Base-by-base conservation (phyloP, 306 rosid genomes). In the Glycine latifolia region DNA sequence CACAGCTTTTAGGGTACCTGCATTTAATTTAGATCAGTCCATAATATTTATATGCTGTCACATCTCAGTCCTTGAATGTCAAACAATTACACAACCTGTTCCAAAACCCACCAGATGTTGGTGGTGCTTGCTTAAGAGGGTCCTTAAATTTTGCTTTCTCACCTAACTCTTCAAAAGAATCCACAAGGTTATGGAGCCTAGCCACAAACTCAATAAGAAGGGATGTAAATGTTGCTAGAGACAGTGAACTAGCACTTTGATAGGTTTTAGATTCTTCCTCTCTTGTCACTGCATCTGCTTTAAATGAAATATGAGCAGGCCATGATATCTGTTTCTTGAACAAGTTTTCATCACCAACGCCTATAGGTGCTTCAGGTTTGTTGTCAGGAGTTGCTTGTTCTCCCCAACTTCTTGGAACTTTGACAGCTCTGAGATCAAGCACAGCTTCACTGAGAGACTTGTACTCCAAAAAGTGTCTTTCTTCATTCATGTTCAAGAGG, bases 121-220 rank as follows among this genome's bases (percentile, higher is more conserved):
- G 56, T 6, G 77, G 65, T 35, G 10, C 77, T 65, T 85, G 84
- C 55, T 81, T 86, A 5, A 85, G 86, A 13, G 96, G 93, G 33
- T 95, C 92, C 81, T 80, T 91, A 77, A 95, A 95, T 20, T 76
- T 87, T 10, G 99, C 99, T 75, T 73, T 88, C 90, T 89, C 90
- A 35, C 97, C 89, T 50, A 95, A 79, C 67, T 91, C 98, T 62
- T 90, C 87, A 63, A 83, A 93, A 8, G 99, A 81, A 75, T 88
- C 94, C 5, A 95, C 98, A 35, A 93, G 93, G 87, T 91, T 90
- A n/a, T 93, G 97, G 49, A 93, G 93, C 88, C 98, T 90, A 15
- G 99, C 99, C 54, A 93, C 99, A 80, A 95, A 93, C 77, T 95
- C 99, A 59, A 95, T 95, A 86, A 95, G 67, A 44, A 91, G 94